A percentile compares a stretch with the other conserved stretches of the same genome.
phyloP scores from a whole-genome alignment of 495 filamentous ascomycete genomes.

The Trichoderma reesei region DNA sequence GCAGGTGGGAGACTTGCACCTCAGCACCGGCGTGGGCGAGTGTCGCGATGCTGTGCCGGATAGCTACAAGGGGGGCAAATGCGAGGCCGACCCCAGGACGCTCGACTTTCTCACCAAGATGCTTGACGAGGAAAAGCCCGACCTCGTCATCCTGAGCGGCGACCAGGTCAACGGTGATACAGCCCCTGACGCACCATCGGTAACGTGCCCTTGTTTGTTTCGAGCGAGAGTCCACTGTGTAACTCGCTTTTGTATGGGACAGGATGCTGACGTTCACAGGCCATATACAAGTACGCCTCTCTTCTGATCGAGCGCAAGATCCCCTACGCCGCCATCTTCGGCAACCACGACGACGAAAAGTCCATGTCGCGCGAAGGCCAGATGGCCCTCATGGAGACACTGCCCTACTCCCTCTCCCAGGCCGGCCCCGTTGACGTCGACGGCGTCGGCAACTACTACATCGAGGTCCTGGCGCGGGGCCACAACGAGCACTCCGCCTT shows the following conservation, averaged over 20 bases:
- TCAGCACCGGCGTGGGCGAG: constrained; percentile 75
- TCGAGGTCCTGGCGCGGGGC: constrained; percentile 79
- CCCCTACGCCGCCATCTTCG: constrained; percentile 89
- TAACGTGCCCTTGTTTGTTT: constrained; percentile 19
- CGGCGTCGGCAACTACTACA: constrained; percentile 87
- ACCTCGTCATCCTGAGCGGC: constrained; percentile 81
- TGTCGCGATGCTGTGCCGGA: constrained; percentile 78
- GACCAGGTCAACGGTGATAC: constrained; percentile 95
- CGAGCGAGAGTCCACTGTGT: not conserved
- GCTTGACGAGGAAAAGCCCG: constrained; percentile 83
- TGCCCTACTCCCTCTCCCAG: constrained; percentile 80
- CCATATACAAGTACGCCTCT: constrained; percentile 88
- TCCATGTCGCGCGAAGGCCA: constrained; percentile 62
- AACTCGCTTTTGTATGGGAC: not conserved
- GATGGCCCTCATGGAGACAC: constrained; percentile 74
- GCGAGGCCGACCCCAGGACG: constrained; percentile 85
- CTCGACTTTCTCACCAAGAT: constrained; percentile 77
- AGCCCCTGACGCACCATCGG: constrained; percentile 78
- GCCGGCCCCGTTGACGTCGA: constrained; percentile 75
- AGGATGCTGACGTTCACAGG: constrained; percentile 30
- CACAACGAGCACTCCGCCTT: constrained; percentile 75
- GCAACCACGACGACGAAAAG: constrained; percentile 95
- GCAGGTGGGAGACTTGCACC: constrained; percentile 83
- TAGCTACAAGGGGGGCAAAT: constrained; percentile 59
- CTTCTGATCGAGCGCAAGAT: constrained; percentile 77